phyloP scores from a whole-genome alignment of 1,284 basidiomycete genomes.

The Trametes polyzona region DNA sequence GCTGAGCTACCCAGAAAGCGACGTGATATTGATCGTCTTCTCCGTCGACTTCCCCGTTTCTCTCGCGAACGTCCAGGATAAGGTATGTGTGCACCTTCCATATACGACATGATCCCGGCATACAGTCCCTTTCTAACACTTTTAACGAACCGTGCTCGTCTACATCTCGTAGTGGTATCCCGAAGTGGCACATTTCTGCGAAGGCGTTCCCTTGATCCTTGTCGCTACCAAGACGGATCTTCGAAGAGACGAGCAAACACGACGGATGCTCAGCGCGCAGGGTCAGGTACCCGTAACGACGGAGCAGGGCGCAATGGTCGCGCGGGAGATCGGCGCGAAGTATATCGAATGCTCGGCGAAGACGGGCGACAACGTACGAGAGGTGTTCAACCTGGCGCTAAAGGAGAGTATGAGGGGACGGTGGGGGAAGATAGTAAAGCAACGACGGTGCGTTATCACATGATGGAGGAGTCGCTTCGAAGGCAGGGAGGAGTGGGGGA shows the following conservation, averaged over 20 bases:
- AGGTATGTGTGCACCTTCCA: conserved; percentile 50
- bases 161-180: conserved; percentile 83
- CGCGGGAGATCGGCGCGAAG: conserved; percentile 92
- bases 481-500: not conserved
- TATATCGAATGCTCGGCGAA: conserved; percentile 97
- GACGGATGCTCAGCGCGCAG: conserved; percentile 92
- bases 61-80: conserved; percentile 93
- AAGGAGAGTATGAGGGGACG: conserved; percentile 83
- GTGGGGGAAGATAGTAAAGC: conserved; percentile 75
- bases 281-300: conserved; percentile 84
- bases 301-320: conserved; percentile 80
- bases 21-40: conserved; percentile 97
- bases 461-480: conserved; percentile 38
- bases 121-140: too few relatives aligned
- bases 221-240: conserved; percentile 96
- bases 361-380: conserved; percentile 85
- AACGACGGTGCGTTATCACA: conserved; percentile 79
- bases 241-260: conserved; percentile 84
- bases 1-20: conserved; percentile 94
- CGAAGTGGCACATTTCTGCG: conserved; percentile 97
- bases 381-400: conserved; percentile 91
- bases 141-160: not conserved
- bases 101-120: too few relatives aligned
- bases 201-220: conserved; percentile 89
- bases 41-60: conserved; percentile 97